A percentile compares a stretch with the other conserved stretches of the same genome.
Evolutionary conservation across 106 monocot species (phyloP).

Genomic region (Triglochin maritima): DNA sequence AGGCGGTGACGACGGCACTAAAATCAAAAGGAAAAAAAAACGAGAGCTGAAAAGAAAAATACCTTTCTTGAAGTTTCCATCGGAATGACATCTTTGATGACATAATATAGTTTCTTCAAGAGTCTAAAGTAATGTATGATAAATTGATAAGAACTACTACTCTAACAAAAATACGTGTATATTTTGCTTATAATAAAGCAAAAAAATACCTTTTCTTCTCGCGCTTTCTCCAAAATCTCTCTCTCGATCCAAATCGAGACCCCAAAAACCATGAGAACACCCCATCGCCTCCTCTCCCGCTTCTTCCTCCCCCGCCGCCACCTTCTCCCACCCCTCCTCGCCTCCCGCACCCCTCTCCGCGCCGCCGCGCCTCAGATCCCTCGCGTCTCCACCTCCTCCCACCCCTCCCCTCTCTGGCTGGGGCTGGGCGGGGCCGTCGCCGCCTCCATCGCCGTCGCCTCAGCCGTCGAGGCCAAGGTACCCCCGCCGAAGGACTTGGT

Average conservation of each 20-base stretch:
- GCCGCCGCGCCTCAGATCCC: not conserved
- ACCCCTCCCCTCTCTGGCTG: not conserved
- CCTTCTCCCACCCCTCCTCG: not conserved
- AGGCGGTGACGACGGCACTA: no score
- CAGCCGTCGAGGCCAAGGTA: constrained; percentile 51
- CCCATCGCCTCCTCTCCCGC: not conserved
- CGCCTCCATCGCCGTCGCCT: not conserved
- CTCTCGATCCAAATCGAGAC: no score
- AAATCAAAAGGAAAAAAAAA: no score
- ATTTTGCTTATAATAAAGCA: no score
- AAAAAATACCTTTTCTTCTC: not conserved
- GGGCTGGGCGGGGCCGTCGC: not conserved
- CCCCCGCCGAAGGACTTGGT: constrained; percentile 20
- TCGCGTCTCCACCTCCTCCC: not conserved
- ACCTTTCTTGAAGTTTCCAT: no score
- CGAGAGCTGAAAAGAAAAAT: no score
- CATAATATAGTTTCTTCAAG: no score
- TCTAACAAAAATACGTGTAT: no score
- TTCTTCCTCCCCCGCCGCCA: not conserved
- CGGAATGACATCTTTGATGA: no score
- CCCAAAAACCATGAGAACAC: not conserved
- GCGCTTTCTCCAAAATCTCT: not conserved
- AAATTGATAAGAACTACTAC: no score
- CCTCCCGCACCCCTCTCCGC: not conserved
- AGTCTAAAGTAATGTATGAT: no score